Percentiles rank a stretch among this genome's conserved stretches.
These are phyloP conservation scores for Gymnopus androsaceus DNA, from an alignment of 1,284 basidiomycete genomes.

Conservation along the genomic window DNA sequence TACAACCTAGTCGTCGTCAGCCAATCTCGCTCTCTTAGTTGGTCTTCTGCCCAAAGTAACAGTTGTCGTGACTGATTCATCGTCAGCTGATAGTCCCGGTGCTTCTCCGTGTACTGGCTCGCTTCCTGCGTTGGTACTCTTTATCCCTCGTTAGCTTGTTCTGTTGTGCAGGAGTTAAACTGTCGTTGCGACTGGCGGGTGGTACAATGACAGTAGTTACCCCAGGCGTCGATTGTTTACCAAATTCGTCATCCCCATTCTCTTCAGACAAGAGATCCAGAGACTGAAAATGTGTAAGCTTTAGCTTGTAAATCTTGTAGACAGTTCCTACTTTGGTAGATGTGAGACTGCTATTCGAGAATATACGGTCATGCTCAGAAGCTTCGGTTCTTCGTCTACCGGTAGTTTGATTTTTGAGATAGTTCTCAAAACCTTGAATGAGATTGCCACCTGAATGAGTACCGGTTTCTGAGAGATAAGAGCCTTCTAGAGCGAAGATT, in stretches of 20 bases:
- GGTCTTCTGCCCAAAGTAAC: constrained; percentile 48
- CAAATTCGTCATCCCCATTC: constrained; percentile 65
- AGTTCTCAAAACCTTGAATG: constrained; percentile 80
- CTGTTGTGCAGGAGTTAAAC: constrained; percentile 63
- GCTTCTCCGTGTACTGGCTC: constrained; percentile 60
- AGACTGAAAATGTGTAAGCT: constrained; percentile 44
- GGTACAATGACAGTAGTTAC: constrained; percentile 73
- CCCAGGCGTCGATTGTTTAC: constrained; percentile 62
- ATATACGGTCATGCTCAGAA: constrained; percentile 73
- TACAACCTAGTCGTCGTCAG: constrained; percentile 49
- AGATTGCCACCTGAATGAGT: constrained; percentile 78
- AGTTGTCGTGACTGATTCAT: constrained; percentile 63
- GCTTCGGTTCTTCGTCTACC: constrained; percentile 71
- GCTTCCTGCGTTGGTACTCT: constrained; percentile 75
- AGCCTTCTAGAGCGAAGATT: constrained; percentile 72
- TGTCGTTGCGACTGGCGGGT: constrained; percentile 70
- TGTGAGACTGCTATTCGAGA: constrained; percentile 76
- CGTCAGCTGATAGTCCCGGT: constrained; percentile 66
- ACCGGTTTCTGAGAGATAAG: constrained; percentile 74
- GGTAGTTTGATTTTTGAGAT: constrained; percentile 73
- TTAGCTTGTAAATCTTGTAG: neutral
- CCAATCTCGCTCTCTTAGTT: constrained; percentile 62
- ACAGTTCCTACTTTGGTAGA: constrained; percentile 60
- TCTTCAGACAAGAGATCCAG: constrained; percentile 72
- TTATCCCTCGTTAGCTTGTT: constrained; percentile 69